Evolutionary conservation across 768 basidiomycete genomes (phyloP).

Genomic region (Nidula microcarpa): DNA sequence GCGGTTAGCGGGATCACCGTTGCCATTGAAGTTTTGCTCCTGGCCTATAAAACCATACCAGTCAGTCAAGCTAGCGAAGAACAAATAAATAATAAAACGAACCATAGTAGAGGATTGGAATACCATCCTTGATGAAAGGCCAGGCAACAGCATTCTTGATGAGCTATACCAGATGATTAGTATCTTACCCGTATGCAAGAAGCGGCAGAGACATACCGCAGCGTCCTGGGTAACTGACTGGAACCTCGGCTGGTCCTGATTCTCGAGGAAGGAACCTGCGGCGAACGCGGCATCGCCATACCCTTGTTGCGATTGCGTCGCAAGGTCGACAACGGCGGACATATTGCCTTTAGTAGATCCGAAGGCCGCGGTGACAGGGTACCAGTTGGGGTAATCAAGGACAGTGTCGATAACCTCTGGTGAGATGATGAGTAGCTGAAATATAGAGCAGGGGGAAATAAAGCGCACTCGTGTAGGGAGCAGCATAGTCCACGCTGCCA

Average conservation of each 20-base stretch:
- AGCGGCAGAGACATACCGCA: neutral
- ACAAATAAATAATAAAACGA: neutral
- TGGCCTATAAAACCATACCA: constrained; percentile 25
- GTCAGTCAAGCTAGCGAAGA: neutral
- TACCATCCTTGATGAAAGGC: constrained; percentile 64
- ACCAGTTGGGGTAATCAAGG: constrained; percentile 60
- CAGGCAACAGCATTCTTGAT: constrained; percentile 58
- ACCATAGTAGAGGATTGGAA: constrained; percentile 71
- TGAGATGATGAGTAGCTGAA: neutral
- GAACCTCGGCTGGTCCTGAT: constrained; percentile 64
- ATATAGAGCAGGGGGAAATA: neutral
- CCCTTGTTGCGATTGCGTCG: constrained; percentile 33
- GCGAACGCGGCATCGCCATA: constrained; percentile 36
- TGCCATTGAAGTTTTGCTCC: constrained; percentile 62
- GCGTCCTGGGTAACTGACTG: constrained; percentile 43
- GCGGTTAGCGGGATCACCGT: constrained; percentile 58
- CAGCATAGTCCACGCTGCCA: constrained; percentile 24
- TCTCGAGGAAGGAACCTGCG: constrained; percentile 67
- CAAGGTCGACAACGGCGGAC: constrained; percentile 19
- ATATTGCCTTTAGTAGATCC: constrained; percentile 50
- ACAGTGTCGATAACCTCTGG: constrained; percentile 51
- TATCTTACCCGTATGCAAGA: too few species aligned
- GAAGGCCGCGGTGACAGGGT: constrained; percentile 49
- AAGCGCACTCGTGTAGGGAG: constrained; percentile 31
- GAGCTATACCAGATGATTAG: constrained; percentile 4